Base-by-base conservation (phyloP, 2,329 filamentous ascomycete species). In the Parastagonospora nodorum region DNA sequence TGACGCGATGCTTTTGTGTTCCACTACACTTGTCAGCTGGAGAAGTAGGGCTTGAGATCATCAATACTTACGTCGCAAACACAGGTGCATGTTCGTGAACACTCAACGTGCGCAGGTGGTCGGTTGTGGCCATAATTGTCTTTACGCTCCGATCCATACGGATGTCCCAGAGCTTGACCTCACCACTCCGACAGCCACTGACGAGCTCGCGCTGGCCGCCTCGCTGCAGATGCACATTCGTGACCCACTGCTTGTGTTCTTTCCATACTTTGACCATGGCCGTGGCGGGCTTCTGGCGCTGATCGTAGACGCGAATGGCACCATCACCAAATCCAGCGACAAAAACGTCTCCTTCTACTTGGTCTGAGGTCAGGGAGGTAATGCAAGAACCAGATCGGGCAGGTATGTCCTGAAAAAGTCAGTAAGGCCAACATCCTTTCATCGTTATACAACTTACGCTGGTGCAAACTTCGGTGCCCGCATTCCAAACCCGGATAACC, bases 251-350 rank as follows among this genome's bases (percentile, higher is more conserved):
- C 53, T 88, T 87, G 68, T 97, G 93, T 65, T 97, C 91, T 70
- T 95, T 94, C 93, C 94, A 99, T 61, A 93, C 92, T 75, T 89
- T 90, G 48, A 97, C 88, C 92, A 97, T 97, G 14, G 89, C 89
- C 46, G 94, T 91, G 53, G 91, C 88, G 2, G 92, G 88, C 55
- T 88, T 87, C 55, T 90, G 77, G 10, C 94, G 87, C 58, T 93
- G 90, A 73, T 99, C 94, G 69, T 97, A 99, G 4, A 97, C 92
- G 45, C 94, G 85, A 37, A 99, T 88, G 1, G 92, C 92, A 30
- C 94, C 94, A 66, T 99, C 95, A 14, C 94, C 94, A 66, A 97
- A 99, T 2, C 94, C 94, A 35, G 94, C 94, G 9, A 96, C 89
- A 66, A 99, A 97, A 39, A 97, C 86, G 67, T 97, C 92, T 37